These are phyloP conservation scores for Acanthamoeba sp. DNA, from an alignment of 208 protist species.

Conservation along the genomic window DNA sequence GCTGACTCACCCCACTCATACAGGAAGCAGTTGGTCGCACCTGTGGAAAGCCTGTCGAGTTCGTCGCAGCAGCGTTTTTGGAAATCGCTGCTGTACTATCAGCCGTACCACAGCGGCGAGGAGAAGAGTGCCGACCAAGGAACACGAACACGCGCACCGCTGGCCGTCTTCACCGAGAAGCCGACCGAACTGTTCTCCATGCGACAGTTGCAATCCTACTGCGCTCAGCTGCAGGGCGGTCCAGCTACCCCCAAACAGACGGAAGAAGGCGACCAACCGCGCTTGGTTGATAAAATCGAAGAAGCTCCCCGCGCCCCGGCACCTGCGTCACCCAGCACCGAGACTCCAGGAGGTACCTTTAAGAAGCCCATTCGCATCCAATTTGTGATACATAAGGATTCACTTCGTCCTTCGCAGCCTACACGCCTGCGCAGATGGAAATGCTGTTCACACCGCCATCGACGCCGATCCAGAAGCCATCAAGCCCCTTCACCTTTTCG, in stretches of 20 bases:
- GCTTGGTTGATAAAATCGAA: not conserved
- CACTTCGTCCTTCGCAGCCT: not conserved
- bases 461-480: not conserved
- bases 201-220: not conserved
- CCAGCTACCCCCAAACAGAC: not conserved
- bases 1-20: not conserved
- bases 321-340: not conserved
- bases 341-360: not conserved
- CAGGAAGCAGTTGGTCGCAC: constrained; percentile 24
- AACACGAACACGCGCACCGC: not conserved
- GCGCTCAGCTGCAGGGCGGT: not conserved
- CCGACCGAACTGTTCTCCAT: not conserved
- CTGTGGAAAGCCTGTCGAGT: not conserved
- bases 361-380: too few species aligned
- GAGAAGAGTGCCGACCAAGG: not conserved
- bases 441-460: not conserved
- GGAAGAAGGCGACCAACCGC: not conserved
- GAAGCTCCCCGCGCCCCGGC: not conserved
- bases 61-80: constrained; percentile 21
- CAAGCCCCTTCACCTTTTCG: not conserved
- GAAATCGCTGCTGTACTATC: constrained; percentile 42
- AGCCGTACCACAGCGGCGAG: not conserved
- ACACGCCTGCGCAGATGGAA: not conserved
- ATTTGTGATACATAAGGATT: not conserved
- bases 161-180: not conserved